phyloP scores from a whole-genome alignment of 805 yeast species.

The Priceomyces fermenticarens region DNA sequence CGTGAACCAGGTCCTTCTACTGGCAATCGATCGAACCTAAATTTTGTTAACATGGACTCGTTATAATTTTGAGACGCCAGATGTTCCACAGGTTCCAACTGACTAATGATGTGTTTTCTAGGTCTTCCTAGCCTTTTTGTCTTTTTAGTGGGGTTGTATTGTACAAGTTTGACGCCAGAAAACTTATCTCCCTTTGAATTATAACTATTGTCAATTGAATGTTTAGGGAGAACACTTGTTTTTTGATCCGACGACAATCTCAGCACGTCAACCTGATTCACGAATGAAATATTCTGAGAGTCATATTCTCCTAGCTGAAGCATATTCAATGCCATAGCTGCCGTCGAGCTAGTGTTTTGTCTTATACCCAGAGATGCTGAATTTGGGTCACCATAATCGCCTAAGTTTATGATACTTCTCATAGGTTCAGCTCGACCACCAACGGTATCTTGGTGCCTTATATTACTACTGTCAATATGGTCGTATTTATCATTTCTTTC shows the following conservation, averaged over 20 bases:
- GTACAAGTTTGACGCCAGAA: constrained; percentile 19
- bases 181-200: constrained; percentile 1
- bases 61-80: constrained; percentile 25
- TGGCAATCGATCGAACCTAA: constrained; percentile 32
- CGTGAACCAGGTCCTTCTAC: constrained; percentile 40
- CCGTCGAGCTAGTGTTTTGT: constrained; percentile 8
- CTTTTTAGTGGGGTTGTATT: constrained; percentile 29
- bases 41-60: constrained; percentile 28
- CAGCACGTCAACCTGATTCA: not conserved
- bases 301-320: constrained; percentile 14
- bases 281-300: not conserved
- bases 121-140: constrained; percentile 36
- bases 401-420: constrained; percentile 12
- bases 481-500: constrained; percentile 4
- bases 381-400: constrained; percentile 10
- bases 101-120: constrained; percentile 22
- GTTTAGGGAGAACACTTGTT: not conserved
- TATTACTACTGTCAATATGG: not conserved
- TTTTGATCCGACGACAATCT: not conserved
- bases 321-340: constrained; percentile 20
- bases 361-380: not conserved
- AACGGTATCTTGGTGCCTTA: not conserved
- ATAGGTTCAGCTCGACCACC: constrained; percentile 1
- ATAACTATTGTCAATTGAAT: not conserved
- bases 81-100: constrained; percentile 10